phyloP scores from a whole-genome alignment of 257 asterid genomes.

The Schizonepeta tenuifolia region DNA sequence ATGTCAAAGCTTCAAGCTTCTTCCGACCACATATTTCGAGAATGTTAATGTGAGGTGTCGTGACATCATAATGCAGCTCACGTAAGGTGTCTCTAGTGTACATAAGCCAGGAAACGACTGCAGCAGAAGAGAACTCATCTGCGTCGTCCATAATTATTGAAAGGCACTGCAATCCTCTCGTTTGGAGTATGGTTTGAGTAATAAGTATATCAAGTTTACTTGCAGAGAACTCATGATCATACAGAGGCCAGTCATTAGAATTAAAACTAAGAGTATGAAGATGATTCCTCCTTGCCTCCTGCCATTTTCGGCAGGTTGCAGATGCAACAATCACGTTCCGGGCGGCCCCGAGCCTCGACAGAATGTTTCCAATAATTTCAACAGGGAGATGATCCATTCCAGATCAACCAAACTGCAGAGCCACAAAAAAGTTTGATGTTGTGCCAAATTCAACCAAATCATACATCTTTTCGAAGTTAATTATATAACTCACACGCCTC shows the following conservation, averaged over 20 bases:
- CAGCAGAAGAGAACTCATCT: no score
- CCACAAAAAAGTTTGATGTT: slow-evolving; percentile 19
- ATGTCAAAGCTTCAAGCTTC: slow-evolving; percentile 48
- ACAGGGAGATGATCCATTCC: no score
- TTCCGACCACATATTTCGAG: slow-evolving; percentile 84
- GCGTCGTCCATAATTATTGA: no score
- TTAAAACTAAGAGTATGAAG: slow-evolving; percentile 68
- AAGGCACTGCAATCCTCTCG: no score
- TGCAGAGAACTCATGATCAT: slow-evolving; percentile 65
- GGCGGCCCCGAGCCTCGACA: no score
- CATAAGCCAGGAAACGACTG: no score
- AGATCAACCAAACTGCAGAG: slow-evolving; percentile 41
- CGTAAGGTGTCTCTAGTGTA: no score
- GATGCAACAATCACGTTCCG: no score
- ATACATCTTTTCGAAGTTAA: slow-evolving; percentile 3
- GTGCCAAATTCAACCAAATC: slow-evolving; percentile 21
- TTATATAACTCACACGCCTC: no score
- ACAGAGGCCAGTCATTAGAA: slow-evolving; percentile 53
- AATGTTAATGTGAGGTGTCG: slow-evolving; percentile 62
- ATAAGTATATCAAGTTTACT: slow-evolving; percentile 64
- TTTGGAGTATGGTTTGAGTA: no score
- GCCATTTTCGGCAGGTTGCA: slow-evolving; percentile 54
- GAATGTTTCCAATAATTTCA: no score
- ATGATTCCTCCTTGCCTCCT: slow-evolving; percentile 76
- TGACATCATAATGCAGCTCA: no score